These are phyloP conservation scores for Backusella tuberculispora DNA, from an alignment of 192 early-diverging fungal genomes.

Conservation along the genomic window DNA sequence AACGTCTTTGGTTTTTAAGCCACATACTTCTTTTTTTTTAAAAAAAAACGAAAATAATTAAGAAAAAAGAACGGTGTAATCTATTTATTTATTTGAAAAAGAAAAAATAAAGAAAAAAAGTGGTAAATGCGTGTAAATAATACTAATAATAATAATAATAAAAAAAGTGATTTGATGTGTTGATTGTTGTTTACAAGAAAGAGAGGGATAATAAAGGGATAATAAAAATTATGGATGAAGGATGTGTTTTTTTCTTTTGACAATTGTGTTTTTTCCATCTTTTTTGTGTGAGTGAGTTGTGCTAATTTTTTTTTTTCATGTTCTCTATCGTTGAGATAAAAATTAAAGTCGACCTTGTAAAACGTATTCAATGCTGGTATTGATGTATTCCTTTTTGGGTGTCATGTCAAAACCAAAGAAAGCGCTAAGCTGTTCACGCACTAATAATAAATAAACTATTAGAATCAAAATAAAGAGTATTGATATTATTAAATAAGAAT, in stretches of 20 bases:
- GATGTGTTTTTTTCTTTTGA: slow-evolving; percentile 2
- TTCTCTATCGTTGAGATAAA: background rate
- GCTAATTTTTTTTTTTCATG: background rate
- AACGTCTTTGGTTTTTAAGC: background rate
- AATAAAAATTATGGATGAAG: slow-evolving; percentile 1
- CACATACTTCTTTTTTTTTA: background rate
- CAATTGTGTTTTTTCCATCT: background rate
- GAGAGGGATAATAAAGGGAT: background rate
- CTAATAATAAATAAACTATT: slow-evolving; percentile 46
- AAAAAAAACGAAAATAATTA: background rate
- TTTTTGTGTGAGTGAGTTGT: slow-evolving; percentile 12
- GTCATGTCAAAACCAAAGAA: slow-evolving; percentile 88
- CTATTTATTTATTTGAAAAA: slow-evolving; percentile 10
- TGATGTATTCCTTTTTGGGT: slow-evolving; percentile 85
- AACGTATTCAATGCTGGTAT: slow-evolving; percentile 80
- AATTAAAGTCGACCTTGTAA: slow-evolving; percentile 52
- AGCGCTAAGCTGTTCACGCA: slow-evolving; percentile 85
- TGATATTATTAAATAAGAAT: background rate
- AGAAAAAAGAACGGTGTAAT: slow-evolving; percentile 5
- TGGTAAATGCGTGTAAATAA: slow-evolving; percentile 2
- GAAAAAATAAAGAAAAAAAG: slow-evolving; percentile 4
- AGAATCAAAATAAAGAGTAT: slow-evolving; percentile 42
- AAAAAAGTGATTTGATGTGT: slow-evolving; percentile 8
- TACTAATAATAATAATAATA: background rate
- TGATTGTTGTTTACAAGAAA: background rate